A percentile compares a stretch with the other conserved stretches of the same genome.
These are phyloP conservation scores for Paracamarosporium sp. DNA, from an alignment of 2,329 filamentous ascomycete species.

Conservation along the genomic window DNA sequence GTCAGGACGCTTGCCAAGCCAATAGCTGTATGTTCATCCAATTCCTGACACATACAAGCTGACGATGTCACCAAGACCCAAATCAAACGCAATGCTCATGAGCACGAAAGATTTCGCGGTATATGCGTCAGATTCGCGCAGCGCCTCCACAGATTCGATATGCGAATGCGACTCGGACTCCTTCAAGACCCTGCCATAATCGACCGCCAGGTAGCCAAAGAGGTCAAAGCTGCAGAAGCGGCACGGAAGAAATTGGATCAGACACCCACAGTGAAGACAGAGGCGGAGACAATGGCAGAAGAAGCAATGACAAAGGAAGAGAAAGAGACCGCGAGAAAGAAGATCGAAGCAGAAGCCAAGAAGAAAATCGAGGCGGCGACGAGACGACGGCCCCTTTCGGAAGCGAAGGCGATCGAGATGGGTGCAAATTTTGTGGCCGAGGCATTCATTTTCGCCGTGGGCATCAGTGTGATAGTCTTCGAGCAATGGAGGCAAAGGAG, in stretches of 20 bases:
- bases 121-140: conserved; percentile 70
- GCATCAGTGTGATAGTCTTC: conserved; percentile 66
- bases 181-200: conserved; percentile 67
- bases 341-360: conserved; percentile 49
- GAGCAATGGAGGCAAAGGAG: conserved; percentile 67
- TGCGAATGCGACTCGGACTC: conserved; percentile 70
- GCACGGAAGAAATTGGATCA: conserved; percentile 56
- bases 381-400: conserved; percentile 65
- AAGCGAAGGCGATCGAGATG: conserved; percentile 72
- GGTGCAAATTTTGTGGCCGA: conserved; percentile 74
- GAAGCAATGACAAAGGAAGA: conserved; percentile 57
- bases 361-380: conserved; percentile 47
- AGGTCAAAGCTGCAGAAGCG: conserved; percentile 62
- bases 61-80: conserved; percentile 57
- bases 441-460: conserved; percentile 70
- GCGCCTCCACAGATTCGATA: conserved; percentile 69
- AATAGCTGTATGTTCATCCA: conserved; percentile 62
- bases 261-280: conserved; percentile 67
- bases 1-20: conserved; percentile 73
- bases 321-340: conserved; percentile 57
- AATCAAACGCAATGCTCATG: conserved; percentile 72
- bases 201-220: conserved; percentile 58
- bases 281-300: conserved; percentile 64
- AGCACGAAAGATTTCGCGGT: conserved; percentile 70
- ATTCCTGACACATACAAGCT: neutral